phyloP scores from a whole-genome alignment of 768 basidiomycete species.

The Tubosaeta brunneosetosa region DNA sequence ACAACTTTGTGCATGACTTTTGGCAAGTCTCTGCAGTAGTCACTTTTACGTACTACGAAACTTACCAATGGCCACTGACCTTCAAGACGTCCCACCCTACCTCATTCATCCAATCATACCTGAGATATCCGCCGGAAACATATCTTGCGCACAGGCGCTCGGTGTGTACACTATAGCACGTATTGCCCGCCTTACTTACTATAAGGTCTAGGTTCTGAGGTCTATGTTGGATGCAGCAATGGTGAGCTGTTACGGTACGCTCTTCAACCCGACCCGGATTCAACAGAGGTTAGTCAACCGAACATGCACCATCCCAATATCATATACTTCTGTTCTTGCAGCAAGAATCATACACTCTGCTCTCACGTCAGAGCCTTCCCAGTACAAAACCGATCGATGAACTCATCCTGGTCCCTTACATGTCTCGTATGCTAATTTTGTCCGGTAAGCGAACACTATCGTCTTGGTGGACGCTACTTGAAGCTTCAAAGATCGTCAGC shows the following conservation, averaged over 20 bases:
- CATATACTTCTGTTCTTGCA: constrained; percentile 17
- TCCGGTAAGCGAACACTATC: constrained; percentile 50
- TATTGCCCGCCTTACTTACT: constrained; percentile 1
- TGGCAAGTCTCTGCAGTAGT: constrained; percentile 1
- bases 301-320: not conserved
- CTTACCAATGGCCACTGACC: constrained; percentile 23
- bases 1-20: constrained; percentile 16
- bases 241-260: constrained; percentile 81
- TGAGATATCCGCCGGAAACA: constrained; percentile 23
- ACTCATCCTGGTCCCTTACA: constrained; percentile 72
- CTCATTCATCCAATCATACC: constrained; percentile 47
- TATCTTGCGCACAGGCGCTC: constrained; percentile 51
- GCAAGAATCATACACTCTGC: constrained; percentile 59
- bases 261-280: constrained; percentile 51
- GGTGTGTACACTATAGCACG: constrained; percentile 33
- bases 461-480: constrained; percentile 1
- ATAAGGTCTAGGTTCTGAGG: constrained; percentile 60
- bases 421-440: constrained; percentile 69
- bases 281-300: constrained; percentile 39
- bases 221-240: constrained; percentile 83
- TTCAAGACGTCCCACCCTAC: constrained; percentile 59
- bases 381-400: constrained; percentile 71
- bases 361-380: constrained; percentile 67
- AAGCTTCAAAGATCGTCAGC: constrained; percentile 43
- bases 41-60: constrained; percentile 16